Conservation (phyloP, 305 asterid genomes). For the Monarda citriodora region DNA sequence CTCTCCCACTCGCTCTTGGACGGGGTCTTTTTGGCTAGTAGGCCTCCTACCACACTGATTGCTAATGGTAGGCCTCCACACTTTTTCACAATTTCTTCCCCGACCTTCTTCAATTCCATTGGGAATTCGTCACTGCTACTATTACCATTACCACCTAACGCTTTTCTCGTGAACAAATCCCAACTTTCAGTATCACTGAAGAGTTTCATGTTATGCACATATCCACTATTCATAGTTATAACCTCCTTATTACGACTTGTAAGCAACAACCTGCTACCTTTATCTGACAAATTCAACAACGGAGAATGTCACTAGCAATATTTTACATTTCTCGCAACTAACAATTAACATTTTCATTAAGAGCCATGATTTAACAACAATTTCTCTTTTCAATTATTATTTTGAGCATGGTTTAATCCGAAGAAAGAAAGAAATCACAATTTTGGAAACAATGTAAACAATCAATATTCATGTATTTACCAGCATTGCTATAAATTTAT, state of each 20-base stretch:
- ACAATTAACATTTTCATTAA: too few species aligned
- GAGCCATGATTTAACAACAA: too few species aligned
- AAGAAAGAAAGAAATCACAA: too few species aligned
- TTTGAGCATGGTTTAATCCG: too few species aligned
- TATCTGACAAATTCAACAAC: constrained; percentile 1
- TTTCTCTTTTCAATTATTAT: too few species aligned
- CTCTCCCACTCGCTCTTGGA: constrained; percentile 21
- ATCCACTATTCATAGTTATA: neutral
- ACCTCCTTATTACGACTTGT: constrained; percentile 23
- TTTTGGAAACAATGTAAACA: too few species aligned
- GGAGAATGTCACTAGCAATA: neutral
- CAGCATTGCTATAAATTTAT: too few species aligned
- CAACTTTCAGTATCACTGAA: constrained; percentile 16
- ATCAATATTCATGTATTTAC: too few species aligned
- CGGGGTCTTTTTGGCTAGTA: neutral
- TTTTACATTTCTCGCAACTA: too few species aligned
- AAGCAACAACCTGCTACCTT: constrained; percentile 23
- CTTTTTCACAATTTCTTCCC: constrained; percentile 11
- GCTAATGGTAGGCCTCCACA: constrained; percentile 37
- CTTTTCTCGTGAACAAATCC: constrained; percentile 15
- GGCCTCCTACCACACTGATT: constrained; percentile 24
- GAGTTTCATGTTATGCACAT: constrained; percentile 7
- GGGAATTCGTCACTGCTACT: constrained; percentile 5
- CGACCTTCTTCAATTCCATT: constrained; percentile 13
- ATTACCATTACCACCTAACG: neutral